Percentiles rank a stretch among this genome's conserved stretches.
Evolutionary conservation across 2,329 filamentous ascomycete species (phyloP).

Genomic region (Thielaviopsis euricoi): DNA sequence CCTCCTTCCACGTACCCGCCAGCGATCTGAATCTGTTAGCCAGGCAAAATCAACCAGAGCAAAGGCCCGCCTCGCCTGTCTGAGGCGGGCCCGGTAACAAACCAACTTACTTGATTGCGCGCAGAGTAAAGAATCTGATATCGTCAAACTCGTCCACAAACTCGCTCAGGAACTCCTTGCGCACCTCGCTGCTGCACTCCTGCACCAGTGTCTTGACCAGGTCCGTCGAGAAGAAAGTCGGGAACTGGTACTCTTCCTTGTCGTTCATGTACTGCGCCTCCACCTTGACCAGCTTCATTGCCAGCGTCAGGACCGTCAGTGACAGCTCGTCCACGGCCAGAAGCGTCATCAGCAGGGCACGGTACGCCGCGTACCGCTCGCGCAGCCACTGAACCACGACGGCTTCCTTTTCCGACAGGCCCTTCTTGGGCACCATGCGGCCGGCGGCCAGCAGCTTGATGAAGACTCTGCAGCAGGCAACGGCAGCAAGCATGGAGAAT

Average conservation of each 20-base stretch:
- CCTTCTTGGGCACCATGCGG: conserved; percentile 47
- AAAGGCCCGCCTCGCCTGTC: background rate
- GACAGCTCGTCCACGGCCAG: conserved; percentile 48
- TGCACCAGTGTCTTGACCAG: conserved; percentile 37
- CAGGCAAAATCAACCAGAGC: background rate
- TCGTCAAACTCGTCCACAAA: conserved; percentile 72
- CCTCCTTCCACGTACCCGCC: conserved; percentile 13
- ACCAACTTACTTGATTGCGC: conserved; percentile 47
- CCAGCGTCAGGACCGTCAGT: conserved; percentile 55
- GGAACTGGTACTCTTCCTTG: conserved; percentile 52
- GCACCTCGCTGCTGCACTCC: conserved; percentile 39
- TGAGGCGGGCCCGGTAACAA: too few relatives aligned
- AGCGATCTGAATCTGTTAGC: conserved; percentile 19
- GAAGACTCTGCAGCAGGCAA: conserved; percentile 77
- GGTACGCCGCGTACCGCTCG: conserved; percentile 56
- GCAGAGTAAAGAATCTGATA: conserved; percentile 67
- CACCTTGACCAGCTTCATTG: conserved; percentile 72
- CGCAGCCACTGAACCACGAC: conserved; percentile 67
- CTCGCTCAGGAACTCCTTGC: conserved; percentile 58
- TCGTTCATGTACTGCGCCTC: conserved; percentile 49
- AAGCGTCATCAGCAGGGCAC: conserved; percentile 41
- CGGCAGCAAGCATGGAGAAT: conserved; percentile 48
- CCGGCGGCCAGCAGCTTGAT: conserved; percentile 63
- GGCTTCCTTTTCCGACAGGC: conserved; percentile 53
- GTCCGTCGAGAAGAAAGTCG: conserved; percentile 17